Base-by-base conservation (phyloP, 306 rosid species). In the Neltuma alba region DNA sequence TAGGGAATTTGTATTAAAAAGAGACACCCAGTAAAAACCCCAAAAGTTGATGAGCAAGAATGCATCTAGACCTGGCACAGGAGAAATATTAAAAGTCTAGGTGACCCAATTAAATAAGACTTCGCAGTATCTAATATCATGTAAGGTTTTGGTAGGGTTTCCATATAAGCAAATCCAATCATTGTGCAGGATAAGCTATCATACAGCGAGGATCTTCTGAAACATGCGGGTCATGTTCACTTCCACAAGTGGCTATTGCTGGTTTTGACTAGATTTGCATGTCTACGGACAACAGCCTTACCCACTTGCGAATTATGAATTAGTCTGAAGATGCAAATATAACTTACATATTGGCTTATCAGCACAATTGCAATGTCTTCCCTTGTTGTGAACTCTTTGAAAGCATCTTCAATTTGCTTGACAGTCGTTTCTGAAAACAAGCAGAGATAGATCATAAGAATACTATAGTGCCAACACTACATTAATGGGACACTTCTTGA, bases 281-380 rank as follows among this genome's bases (percentile, higher is more conserved):
- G 61, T 34, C 40, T 20, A 58, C 0, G 7, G 41, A 72, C 65
- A 79, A 33, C 67, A 75, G 63, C 25, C 71, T 4, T 20, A 30
- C 27, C 72, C 42, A 63, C 67, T 65, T 76, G 6, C 18, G 23
- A 67, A 21, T 31, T 48, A 62, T 13, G 58, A 48, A 52, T 38
- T 54, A 20, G 40, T 38, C n/a, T 54, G 37, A n/a, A 18, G 28
- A 52, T 28, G 20, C 38, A 58, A 79, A 66, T 63, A 67, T 33
- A 83, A 84, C 99, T 89, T 91, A 93, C 99, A 76, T 88, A 93
- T 93, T 95, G 98, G 85, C 99, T 93, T 75, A 95, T 95, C 83
- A 93, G 79, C 82, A 95, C 93, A 73, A 93, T 83, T 7, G 99
- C 98, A 42, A 93, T 80, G 70, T 95, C 94, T 66, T 95, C 99